phyloP scores from a whole-genome alignment of 1,139 yeast genomes.

The Starmera stellimalicola region DNA sequence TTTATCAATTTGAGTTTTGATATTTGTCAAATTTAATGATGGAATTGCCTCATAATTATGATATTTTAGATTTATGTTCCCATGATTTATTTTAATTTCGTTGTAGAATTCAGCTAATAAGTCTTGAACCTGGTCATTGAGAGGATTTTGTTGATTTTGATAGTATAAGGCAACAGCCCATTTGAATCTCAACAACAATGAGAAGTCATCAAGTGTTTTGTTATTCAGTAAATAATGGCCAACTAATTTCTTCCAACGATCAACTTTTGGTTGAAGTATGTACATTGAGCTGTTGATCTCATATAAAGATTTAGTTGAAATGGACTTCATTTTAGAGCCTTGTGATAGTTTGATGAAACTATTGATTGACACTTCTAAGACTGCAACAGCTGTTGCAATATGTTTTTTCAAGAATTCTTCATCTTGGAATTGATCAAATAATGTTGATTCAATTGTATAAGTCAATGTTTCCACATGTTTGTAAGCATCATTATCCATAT shows the following conservation, averaged over 20 bases:
- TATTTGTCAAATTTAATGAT: slow-evolving; percentile 37
- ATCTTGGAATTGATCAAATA: slow-evolving; percentile 1
- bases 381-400: slow-evolving; percentile 22
- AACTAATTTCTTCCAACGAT: slow-evolving; percentile 23
- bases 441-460: slow-evolving; percentile 6
- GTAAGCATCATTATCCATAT: slow-evolving; percentile 7
- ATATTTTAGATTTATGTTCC: slow-evolving; percentile 13
- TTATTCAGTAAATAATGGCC: not conserved
- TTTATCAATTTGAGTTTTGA: slow-evolving; percentile 57
- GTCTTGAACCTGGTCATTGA: slow-evolving; percentile 11
- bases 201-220: not conserved
- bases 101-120: slow-evolving; percentile 1
- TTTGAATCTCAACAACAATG: slow-evolving; percentile 18
- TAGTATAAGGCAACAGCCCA: slow-evolving; percentile 33
- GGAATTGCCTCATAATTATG: slow-evolving; percentile 56
- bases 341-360: slow-evolving; percentile 15
- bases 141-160: slow-evolving; percentile 25
- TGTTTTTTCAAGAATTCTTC: slow-evolving; percentile 6
- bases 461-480: slow-evolving; percentile 9
- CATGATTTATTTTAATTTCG: slow-evolving; percentile 14
- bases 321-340: slow-evolving; percentile 6
- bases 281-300: slow-evolving; percentile 24
- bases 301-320: slow-evolving; percentile 24
- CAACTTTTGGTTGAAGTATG: slow-evolving; percentile 10
- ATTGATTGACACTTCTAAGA: slow-evolving; percentile 54